Evolutionary conservation across 352 stramenopile genomes (phyloP).

Genomic region (Pythium aquatile): DNA sequence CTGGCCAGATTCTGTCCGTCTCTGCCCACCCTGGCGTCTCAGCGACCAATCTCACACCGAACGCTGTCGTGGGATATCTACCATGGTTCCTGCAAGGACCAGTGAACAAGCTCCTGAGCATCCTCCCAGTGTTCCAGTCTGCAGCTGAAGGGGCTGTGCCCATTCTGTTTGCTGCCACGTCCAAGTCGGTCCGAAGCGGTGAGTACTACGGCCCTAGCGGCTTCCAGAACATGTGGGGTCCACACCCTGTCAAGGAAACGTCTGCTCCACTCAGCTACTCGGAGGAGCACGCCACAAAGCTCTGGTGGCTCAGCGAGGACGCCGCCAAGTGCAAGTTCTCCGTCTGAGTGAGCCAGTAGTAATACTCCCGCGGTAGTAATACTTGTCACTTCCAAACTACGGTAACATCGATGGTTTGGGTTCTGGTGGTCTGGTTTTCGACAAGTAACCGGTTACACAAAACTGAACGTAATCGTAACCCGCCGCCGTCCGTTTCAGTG

Average conservation of each 20-base stretch:
- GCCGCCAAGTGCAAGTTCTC: constrained; percentile 24
- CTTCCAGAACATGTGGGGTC: constrained; percentile 22
- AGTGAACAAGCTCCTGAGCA: constrained; percentile 9
- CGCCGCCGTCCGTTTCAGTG: constrained; percentile 7
- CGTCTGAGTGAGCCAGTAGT: background rate
- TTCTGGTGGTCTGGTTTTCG: background rate
- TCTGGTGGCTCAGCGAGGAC: constrained; percentile 26
- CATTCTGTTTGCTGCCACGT: constrained; percentile 21
- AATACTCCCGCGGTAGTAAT: constrained; percentile 3
- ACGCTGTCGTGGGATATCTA: constrained; percentile 29
- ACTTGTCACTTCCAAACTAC: background rate
- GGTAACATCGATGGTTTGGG: constrained; percentile 9
- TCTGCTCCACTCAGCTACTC: constrained; percentile 23
- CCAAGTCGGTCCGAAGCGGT: constrained; percentile 19
- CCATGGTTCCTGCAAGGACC: constrained; percentile 26
- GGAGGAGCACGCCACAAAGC: constrained; percentile 22
- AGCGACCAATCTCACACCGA: constrained; percentile 24
- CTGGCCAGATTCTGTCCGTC: constrained; percentile 27
- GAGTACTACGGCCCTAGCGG: constrained; percentile 24
- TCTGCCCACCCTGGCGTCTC: constrained; percentile 29
- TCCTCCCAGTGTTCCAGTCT: constrained; percentile 20
- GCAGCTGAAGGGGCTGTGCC: constrained; percentile 14
- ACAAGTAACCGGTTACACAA: background rate
- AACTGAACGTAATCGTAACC: background rate
- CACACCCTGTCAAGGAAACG: constrained; percentile 11